Evolutionary conservation across 192 early-diverging fungal genomes (phyloP).

Genomic region (Gryganskiella cystojenkinii): DNA sequence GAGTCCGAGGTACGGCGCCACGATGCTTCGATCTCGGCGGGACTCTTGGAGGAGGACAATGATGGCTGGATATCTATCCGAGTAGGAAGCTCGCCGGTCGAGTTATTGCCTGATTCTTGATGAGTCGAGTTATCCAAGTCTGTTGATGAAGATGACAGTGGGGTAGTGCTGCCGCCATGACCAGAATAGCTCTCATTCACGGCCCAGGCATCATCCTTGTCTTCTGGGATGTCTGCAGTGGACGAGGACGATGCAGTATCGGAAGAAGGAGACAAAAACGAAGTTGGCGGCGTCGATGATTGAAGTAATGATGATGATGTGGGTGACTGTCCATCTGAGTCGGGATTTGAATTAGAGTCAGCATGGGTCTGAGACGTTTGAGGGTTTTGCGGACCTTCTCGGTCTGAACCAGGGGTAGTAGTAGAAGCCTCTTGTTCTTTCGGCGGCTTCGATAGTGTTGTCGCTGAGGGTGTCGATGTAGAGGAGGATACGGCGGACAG

Average conservation of each 20-base stretch:
- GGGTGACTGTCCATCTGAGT: constrained; percentile 37
- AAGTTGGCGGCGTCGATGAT: not conserved
- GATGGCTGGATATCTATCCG: constrained; percentile 3
- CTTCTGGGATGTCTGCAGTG: constrained; percentile 9
- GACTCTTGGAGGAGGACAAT: constrained; percentile 13
- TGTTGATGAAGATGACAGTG: not conserved
- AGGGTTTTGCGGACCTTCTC: constrained; percentile 7
- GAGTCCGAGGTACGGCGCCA: constrained; percentile 49
- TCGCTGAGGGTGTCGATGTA: constrained; percentile 4
- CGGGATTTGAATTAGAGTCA: constrained; percentile 37
- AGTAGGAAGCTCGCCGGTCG: not conserved
- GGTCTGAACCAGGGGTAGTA: not conserved
- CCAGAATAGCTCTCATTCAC: constrained; percentile 50
- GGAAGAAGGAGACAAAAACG: not conserved
- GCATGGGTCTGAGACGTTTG: not conserved
- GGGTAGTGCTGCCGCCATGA: constrained; percentile 1
- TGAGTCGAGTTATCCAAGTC: not conserved
- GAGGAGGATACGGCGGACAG: constrained; percentile 19
- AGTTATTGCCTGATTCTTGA: not conserved
- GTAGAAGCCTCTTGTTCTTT: not conserved
- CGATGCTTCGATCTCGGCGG: constrained; percentile 21
- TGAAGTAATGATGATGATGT: not conserved
- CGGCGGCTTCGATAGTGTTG: not conserved
- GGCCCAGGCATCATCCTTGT: constrained; percentile 49
- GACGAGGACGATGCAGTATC: not conserved